Base-by-base conservation (phyloP, 2,329 filamentous ascomycete genomes). In the Paecilomyces sp. region DNA sequence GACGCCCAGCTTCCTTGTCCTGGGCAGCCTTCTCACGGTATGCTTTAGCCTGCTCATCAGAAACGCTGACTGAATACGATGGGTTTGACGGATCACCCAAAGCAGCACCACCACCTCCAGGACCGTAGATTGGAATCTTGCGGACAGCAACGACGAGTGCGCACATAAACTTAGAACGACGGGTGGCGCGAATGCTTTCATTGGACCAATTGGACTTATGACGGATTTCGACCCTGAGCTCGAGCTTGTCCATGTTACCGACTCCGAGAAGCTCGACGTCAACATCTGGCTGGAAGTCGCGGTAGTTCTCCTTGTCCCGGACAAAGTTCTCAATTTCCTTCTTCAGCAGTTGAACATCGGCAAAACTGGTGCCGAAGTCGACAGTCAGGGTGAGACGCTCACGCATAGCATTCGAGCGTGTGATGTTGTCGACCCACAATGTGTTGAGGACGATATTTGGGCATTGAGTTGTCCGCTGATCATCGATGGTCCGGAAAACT, bases 151-250 rank as follows among this genome's bases (percentile, higher is more conserved):
- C 76, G 3, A 94, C 88, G 60, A 99, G 80, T 0, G 94, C 94
- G 71, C 92, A 96, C 87, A 97, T 96, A 78, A 99, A 97, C 76
- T 96, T 97, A 73, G 90, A 95, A 62, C 93, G 87, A 57, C 92
- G 87, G 6, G 88, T 84, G 18, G 88, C 88, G 50, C 92, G 89
- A 50, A 97, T 83, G 1, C 85, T 82, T 66, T 96, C 93, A 75
- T 97, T 92, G 66, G 91, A 86, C 90, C 90, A 93, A 77, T 93
- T 94, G 60, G 88, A 91, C 78, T 97, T 97, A 82, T 97, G 92
- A 70, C 89, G 87, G 70, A 97, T 92, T 67, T 90, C 88, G 47
- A 97, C 82, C 67, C 87, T 86, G 58, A 99, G 84, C 67, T 89
- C 84, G 56, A 97, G 81, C 78, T 96, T 96, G 76, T 95, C 90